Evolutionary conservation across 768 basidiomycete genomes (phyloP), one percentile per base, ranked within the genome.

Genomic region (Kondoa subrosea): DNA sequence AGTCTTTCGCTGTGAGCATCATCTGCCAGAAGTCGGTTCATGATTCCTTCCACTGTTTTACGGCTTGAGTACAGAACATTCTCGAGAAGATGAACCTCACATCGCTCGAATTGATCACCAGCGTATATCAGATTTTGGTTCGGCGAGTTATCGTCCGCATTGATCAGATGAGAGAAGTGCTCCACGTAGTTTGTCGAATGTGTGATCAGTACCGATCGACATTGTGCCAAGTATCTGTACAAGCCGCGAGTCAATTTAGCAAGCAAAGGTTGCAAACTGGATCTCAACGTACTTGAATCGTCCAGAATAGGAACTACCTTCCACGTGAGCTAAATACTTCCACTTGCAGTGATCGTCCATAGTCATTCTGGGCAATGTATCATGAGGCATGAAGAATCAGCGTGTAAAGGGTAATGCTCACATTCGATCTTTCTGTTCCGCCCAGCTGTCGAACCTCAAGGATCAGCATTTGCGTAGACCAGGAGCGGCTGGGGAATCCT

Each of bases 281-380:
- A n/a, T n/a, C n/a, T n/a, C n/a, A n/a, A n/a, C 74, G 61, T 40
- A 75, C 72, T 76, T 76, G 33, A 76, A 67, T 26, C 75, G 68
- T 1, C 75, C 75, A 60, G 73, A 74, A 64, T 76, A 75, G 16
- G 74, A 72, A 66, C 66, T 73, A 16, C 75, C 75, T 68, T 76
- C 75, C 8, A 74, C 72, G 63, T 76, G 74, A 17, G 70, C 72
- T 62, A 75, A 58, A 65, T 72, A 76, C 27, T 68, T 71, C 65
- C 75, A 76, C 29, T 60, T 60, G 58, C 75, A 76, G 63, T 76
- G 75, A 40, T 75, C 71, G 27, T 72, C 72, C 61, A 70, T 71
- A 15, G 67, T 66, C 62, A 70, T 67, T 26, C 56, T 56, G 56
- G 25, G 56, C n/a, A n/a, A n/a, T n/a, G n/a, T n/a, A 56, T 15